Conservation (phyloP, 2,329 filamentous ascomycete species). For the Venturia carpophila region DNA sequence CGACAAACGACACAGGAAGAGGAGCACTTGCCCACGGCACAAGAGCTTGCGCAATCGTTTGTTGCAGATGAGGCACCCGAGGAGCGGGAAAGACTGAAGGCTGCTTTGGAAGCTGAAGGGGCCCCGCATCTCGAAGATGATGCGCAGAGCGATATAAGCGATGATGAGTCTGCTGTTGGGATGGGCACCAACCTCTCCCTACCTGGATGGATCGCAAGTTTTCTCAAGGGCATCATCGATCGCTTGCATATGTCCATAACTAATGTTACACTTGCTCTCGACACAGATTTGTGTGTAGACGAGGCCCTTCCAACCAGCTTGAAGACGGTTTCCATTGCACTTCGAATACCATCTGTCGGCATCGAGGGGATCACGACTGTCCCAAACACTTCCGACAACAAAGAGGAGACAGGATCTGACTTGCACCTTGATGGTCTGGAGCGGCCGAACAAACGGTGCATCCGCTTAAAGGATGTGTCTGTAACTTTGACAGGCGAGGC, state of each 20-base stretch:
- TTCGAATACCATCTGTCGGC: slow-evolving; percentile 16
- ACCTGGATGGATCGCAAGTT: slow-evolving; percentile 61
- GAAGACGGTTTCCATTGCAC: slow-evolving; percentile 12
- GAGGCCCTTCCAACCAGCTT: slow-evolving; percentile 10
- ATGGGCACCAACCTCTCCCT: slow-evolving; percentile 63
- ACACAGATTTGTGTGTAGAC: slow-evolving; percentile 10
- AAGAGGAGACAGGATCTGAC: neutral
- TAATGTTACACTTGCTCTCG: slow-evolving; percentile 41
- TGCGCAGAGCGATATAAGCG: slow-evolving; percentile 53
- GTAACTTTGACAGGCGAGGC: slow-evolving; percentile 14
- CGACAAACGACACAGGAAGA: slow-evolving; percentile 28
- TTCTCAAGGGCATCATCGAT: slow-evolving; percentile 67
- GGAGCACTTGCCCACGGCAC: slow-evolving; percentile 54
- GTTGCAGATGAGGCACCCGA: slow-evolving; percentile 58
- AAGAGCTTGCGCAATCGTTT: slow-evolving; percentile 70
- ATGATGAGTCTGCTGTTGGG: slow-evolving; percentile 62
- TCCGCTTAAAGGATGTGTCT: slow-evolving; percentile 7
- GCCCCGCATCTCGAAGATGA: slow-evolving; percentile 8
- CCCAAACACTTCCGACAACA: neutral
- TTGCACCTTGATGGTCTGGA: neutral
- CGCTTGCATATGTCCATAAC: slow-evolving; percentile 59
- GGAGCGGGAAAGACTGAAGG: slow-evolving; percentile 59
- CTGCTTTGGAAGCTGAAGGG: slow-evolving; percentile 48
- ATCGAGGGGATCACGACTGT: slow-evolving; percentile 19
- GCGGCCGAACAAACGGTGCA: slow-evolving; percentile 11